These are phyloP conservation scores for Vitis rupestris DNA, from an alignment of 164 flowering plant species.

Conservation along the genomic window DNA sequence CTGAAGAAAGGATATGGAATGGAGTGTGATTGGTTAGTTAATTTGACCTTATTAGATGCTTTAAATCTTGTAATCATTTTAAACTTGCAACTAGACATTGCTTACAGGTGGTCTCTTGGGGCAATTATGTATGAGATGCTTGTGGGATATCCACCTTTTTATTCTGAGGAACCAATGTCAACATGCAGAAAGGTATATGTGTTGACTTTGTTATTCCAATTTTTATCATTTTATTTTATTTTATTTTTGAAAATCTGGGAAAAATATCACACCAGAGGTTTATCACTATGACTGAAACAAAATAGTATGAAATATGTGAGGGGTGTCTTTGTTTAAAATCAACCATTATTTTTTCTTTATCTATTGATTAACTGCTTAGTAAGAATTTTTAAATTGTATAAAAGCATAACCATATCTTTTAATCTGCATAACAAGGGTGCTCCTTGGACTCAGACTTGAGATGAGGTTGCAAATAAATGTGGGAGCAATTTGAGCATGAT, in stretches of 20 bases:
- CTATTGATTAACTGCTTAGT: too few species aligned
- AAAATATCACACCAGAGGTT: not conserved
- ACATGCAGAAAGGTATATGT: conserved; percentile 55
- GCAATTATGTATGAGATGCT: conserved; percentile 24
- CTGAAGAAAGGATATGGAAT: conserved; percentile 48
- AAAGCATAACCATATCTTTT: too few species aligned
- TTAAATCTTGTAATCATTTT: not conserved
- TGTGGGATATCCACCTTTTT: conserved; percentile 64
- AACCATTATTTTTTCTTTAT: too few species aligned
- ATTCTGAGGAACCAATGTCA: conserved; percentile 62
- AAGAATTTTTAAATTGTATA: too few species aligned
- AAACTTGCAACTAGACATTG: conserved; percentile 1
- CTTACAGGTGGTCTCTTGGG: conserved; percentile 60
- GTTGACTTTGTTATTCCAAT: not conserved
- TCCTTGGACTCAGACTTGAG: not conserved
- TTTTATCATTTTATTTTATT: not conserved
- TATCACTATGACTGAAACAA: not conserved
- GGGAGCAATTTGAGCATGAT: not conserved
- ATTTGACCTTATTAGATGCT: not conserved
- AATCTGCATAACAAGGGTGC: too few species aligned
- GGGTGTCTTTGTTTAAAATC: too few species aligned
- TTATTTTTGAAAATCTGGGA: too few species aligned
- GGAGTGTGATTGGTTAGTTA: conserved; percentile 48
- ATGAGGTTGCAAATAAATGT: not conserved
- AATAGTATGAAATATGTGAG: not conserved